Conservation (phyloP, 495 filamentous ascomycete genomes). For the Parathielavia appendiculata region DNA sequence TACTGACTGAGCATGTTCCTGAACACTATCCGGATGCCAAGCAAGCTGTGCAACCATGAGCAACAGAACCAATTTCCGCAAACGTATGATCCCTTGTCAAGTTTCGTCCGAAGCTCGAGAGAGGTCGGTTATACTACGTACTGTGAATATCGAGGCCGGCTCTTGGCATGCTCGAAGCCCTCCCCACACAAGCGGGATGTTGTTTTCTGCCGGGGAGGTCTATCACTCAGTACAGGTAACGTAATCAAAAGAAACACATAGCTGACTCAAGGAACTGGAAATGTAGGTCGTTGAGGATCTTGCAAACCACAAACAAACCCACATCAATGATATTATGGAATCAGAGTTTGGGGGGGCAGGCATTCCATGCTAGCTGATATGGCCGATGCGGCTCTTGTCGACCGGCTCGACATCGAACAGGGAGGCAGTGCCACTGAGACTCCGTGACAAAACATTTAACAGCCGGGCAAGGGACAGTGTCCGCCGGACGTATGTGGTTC, state of each 20-base stretch:
- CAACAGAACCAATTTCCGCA: not conserved
- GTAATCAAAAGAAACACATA: too few species aligned
- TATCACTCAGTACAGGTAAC: too few species aligned
- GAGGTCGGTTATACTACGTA: not conserved
- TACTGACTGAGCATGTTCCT: not conserved
- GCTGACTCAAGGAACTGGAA: not conserved
- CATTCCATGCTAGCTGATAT: not conserved
- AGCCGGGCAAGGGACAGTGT: not conserved
- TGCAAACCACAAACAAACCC: not conserved
- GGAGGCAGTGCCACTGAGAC: slow-evolving; percentile 4
- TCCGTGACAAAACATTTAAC: not conserved
- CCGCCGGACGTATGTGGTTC: not conserved
- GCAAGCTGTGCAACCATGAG: slow-evolving; percentile 3
- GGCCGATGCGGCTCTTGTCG: not conserved
- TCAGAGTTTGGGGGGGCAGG: not conserved
- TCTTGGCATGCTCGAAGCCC: too few species aligned
- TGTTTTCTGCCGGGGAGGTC: too few species aligned
- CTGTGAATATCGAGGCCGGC: too few species aligned
- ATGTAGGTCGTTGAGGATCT: not conserved
- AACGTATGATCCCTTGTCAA: not conserved
- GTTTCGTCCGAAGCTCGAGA: not conserved
- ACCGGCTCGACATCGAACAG: not conserved
- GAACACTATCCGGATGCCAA: not conserved
- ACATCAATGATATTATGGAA: not conserved
- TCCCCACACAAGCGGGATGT: too few species aligned